Percentiles rank a stretch among this genome's conserved stretches.
phyloP scores from a whole-genome alignment of 78 protist genomes.

The Dictyostelium citrinum region DNA sequence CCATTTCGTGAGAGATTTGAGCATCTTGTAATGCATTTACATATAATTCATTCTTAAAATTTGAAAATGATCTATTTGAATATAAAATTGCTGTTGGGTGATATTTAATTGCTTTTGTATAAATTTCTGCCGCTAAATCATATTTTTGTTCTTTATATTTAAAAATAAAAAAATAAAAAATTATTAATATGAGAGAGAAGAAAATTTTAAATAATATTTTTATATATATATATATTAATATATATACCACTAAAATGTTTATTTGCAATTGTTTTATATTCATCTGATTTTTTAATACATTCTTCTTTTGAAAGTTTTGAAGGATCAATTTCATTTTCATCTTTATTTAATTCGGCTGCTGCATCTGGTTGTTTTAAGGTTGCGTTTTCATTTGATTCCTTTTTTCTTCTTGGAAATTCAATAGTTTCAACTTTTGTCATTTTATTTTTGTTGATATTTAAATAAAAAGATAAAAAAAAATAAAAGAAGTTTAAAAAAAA shows the following conservation, averaged over 20 bases:
- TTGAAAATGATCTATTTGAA: slow-evolving; percentile 89
- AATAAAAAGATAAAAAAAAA: too few species aligned
- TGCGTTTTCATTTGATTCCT: background rate
- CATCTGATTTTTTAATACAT: slow-evolving; percentile 45
- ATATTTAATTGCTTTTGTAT: slow-evolving; percentile 85
- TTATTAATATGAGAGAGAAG: too few species aligned
- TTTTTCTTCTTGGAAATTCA: slow-evolving; percentile 50
- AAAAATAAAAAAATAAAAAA: background rate
- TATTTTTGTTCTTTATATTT: slow-evolving; percentile 43
- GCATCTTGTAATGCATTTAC: slow-evolving; percentile 90
- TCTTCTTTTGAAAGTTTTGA: slow-evolving; percentile 28
- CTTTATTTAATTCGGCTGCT: background rate
- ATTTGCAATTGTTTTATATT: slow-evolving; percentile 69
- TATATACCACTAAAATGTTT: slow-evolving; percentile 53
- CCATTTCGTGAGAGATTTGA: slow-evolving; percentile 79
- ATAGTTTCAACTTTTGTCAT: background rate
- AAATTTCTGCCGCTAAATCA: slow-evolving; percentile 76
- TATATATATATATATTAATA: too few species aligned
- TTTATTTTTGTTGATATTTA: background rate
- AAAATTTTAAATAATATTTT: too few species aligned
- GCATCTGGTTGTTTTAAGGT: background rate
- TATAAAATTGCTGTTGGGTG: slow-evolving; percentile 75
- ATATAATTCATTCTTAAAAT: slow-evolving; percentile 85
- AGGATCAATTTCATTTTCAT: background rate
- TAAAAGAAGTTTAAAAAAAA: too few species aligned